Evolutionary conservation across 2,329 filamentous ascomycete genomes (phyloP).

Genomic region (Chaetomium sp.): DNA sequence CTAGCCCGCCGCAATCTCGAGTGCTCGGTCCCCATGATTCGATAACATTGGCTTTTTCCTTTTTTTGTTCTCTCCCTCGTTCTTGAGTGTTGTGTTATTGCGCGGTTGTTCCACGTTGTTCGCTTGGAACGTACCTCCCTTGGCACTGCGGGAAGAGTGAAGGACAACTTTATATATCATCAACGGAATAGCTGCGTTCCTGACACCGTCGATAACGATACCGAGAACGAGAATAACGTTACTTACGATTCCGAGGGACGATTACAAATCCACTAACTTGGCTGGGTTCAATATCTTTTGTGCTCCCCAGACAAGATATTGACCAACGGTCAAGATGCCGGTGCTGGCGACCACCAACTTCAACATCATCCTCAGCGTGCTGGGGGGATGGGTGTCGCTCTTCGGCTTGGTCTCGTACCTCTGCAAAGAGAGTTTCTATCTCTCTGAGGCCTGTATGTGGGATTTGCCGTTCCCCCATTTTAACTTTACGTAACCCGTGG

Average conservation of each 20-base stretch:
- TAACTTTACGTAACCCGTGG: background rate
- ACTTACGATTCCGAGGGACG: too few relatives aligned
- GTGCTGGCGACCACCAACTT: conserved; percentile 55
- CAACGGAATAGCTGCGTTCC: too few relatives aligned
- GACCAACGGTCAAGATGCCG: conserved; percentile 32
- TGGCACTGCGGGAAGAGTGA: too few relatives aligned
- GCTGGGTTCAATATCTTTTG: background rate
- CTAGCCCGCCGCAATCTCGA: background rate
- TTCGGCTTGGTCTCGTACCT: conserved; percentile 88
- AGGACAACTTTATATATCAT: too few relatives aligned
- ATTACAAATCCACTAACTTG: too few relatives aligned
- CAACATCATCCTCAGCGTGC: conserved; percentile 72
- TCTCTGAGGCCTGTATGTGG: conserved; percentile 77
- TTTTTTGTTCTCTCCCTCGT: background rate
- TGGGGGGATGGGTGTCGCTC: conserved; percentile 84
- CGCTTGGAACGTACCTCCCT: too few relatives aligned
- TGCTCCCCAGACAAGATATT: background rate
- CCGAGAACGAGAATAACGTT: too few relatives aligned
- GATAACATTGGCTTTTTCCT: conserved; percentile 34
- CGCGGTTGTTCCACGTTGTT: too few relatives aligned
- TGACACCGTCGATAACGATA: too few relatives aligned
- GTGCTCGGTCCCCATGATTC: conserved; percentile 31
- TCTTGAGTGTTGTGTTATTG: background rate
- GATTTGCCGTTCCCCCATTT: background rate
- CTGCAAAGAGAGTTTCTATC: conserved; percentile 81